phyloP scores from a whole-genome alignment of 208 protist species.

The Trypanosoma congolense region DNA sequence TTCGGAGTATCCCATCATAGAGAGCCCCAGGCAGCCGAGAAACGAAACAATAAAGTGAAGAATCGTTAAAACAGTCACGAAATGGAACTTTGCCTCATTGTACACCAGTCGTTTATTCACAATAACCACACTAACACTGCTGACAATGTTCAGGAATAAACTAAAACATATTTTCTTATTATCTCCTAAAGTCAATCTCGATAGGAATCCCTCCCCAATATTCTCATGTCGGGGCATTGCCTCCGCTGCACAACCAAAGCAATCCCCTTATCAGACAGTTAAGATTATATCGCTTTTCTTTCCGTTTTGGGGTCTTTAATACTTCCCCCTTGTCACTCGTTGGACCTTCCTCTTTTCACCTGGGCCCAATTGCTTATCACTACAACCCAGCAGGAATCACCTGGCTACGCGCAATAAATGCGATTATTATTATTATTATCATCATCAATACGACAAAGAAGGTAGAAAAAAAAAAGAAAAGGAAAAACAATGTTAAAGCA shows the following conservation, averaged over 20 bases:
- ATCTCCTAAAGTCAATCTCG: background rate
- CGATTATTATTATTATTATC: too few relatives aligned
- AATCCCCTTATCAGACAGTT: too few relatives aligned
- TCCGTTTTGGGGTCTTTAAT: too few relatives aligned
- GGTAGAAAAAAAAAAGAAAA: too few relatives aligned
- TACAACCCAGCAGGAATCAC: too few relatives aligned
- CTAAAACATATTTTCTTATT: constrained; percentile 19
- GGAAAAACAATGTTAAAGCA: too few relatives aligned
- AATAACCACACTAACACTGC: constrained; percentile 70
- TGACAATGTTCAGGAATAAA: constrained; percentile 60
- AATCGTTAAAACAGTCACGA: constrained; percentile 60
- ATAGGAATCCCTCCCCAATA: background rate
- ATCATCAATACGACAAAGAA: too few relatives aligned
- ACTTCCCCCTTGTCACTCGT: too few relatives aligned
- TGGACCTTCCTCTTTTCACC: too few relatives aligned
- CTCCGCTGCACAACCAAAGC: background rate
- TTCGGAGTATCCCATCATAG: constrained; percentile 26
- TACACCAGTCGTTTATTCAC: constrained; percentile 71
- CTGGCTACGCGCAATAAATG: too few relatives aligned
- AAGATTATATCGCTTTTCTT: too few relatives aligned
- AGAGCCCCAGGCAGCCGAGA: constrained; percentile 52
- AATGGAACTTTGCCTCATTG: constrained; percentile 48
- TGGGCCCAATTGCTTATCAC: too few relatives aligned
- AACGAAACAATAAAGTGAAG: constrained; percentile 74
- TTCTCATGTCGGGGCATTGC: background rate